Conservation (phyloP, 352 stramenopile genomes). For the Pythium aquatile region DNA sequence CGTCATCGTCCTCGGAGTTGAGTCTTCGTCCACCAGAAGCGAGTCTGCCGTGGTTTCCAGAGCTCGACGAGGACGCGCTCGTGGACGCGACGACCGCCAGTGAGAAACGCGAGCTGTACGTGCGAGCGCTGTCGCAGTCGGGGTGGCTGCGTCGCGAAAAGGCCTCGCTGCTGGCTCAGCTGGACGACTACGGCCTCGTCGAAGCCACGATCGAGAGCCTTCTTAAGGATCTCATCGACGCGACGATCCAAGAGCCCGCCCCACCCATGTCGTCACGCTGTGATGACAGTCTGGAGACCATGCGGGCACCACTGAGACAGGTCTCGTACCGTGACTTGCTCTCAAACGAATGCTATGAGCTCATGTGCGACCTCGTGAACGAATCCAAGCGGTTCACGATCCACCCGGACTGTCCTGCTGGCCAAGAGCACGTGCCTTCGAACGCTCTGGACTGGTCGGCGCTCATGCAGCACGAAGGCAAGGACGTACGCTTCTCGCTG, state of each 20-base stretch:
- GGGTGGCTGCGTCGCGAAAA: constrained; percentile 28
- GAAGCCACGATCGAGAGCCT: constrained; percentile 27
- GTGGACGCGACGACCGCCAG: background rate
- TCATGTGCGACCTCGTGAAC: constrained; percentile 30
- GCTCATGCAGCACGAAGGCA: constrained; percentile 17
- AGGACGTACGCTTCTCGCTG: constrained; percentile 29
- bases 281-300: background rate
- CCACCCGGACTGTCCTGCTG: constrained; percentile 4
- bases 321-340: constrained; percentile 25
- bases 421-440: background rate
- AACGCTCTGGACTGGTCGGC: constrained; percentile 23
- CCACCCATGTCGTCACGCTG: background rate
- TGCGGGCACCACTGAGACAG: background rate
- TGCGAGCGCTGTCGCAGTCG: constrained; percentile 23
- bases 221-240: constrained; percentile 28
- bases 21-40: background rate
- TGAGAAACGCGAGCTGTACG: constrained; percentile 25
- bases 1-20: background rate
- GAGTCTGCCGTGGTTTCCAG: background rate
- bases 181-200: constrained; percentile 28
- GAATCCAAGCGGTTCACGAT: constrained; percentile 30
- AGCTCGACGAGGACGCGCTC: constrained; percentile 4
- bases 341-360: constrained; percentile 26
- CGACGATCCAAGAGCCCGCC: constrained; percentile 17
- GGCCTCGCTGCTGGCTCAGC: constrained; percentile 22